Conservation (phyloP, 306 rosid species). For the Ammopiptanthus mongolicus region DNA sequence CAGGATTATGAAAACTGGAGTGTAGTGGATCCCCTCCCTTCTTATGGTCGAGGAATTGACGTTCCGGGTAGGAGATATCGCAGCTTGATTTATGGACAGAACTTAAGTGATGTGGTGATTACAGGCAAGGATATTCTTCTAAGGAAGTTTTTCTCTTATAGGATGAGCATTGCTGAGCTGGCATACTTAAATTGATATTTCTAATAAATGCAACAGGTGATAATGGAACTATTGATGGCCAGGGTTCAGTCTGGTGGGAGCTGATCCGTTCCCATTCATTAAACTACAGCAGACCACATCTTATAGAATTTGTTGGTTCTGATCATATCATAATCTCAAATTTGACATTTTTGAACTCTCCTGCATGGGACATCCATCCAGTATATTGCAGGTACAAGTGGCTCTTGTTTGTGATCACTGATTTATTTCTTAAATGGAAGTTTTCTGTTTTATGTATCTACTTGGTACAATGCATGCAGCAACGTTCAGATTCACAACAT, state of each 20-base stretch:
- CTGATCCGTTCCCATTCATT: constrained; percentile 37
- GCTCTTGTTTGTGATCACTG: not conserved
- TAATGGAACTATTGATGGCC: constrained; percentile 70
- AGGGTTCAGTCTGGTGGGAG: constrained; percentile 70
- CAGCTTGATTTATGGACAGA: constrained; percentile 51
- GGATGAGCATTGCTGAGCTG: not conserved
- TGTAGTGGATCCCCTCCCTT: constrained; percentile 45
- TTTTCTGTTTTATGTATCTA: not conserved
- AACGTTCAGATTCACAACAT: constrained; percentile 45
- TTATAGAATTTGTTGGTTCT: constrained; percentile 51
- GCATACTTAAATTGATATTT: constrained; percentile 3
- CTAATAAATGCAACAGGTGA: constrained; percentile 41
- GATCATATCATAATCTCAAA: constrained; percentile 49
- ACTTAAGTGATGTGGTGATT: constrained; percentile 52
- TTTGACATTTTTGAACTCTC: constrained; percentile 58
- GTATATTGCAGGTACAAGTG: constrained; percentile 61
- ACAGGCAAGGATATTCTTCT: constrained; percentile 39
- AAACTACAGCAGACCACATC: constrained; percentile 59
- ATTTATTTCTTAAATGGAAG: not conserved
- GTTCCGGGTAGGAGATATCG: constrained; percentile 45
- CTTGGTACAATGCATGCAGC: constrained; percentile 37
- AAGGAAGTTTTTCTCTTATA: not conserved
- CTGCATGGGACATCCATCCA: constrained; percentile 67
- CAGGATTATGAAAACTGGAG: constrained; percentile 49
- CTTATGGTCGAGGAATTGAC: constrained; percentile 51